Evolutionary conservation across 805 yeast species (phyloP).

Genomic region (Monosporozyma unispora): DNA sequence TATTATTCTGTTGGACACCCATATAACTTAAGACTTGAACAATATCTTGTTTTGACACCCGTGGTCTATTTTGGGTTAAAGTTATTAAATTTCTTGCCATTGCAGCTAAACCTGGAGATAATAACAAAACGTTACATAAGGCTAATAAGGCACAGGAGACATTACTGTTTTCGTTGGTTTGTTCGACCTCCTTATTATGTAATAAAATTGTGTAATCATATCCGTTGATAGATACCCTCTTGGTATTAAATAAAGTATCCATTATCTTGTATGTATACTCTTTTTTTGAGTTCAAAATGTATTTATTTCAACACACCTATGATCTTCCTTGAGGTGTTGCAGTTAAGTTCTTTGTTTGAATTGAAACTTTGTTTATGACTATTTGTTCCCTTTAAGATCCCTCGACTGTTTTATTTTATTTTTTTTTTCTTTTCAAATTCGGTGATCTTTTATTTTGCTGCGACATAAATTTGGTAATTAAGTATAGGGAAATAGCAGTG

Average conservation of each 20-base stretch:
- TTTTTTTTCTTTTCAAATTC: background rate
- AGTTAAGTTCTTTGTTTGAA: background rate
- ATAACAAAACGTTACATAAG: constrained; percentile 56
- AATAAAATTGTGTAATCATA: constrained; percentile 43
- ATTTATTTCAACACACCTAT: background rate
- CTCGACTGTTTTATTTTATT: background rate
- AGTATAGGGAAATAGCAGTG: background rate
- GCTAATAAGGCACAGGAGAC: constrained; percentile 78
- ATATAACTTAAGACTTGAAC: constrained; percentile 44
- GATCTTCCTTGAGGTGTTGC: background rate
- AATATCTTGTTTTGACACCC: constrained; percentile 34
- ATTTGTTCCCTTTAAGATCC: background rate
- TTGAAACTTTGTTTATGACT: background rate
- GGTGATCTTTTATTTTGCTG: background rate
- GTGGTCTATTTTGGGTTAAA: constrained; percentile 25
- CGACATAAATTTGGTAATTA: background rate
- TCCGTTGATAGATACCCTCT: constrained; percentile 30
- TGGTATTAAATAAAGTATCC: constrained; percentile 3
- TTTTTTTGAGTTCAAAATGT: background rate
- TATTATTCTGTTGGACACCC: constrained; percentile 28
- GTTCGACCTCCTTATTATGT: constrained; percentile 51
- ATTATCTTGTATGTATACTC: background rate
- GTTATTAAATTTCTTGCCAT: constrained; percentile 17
- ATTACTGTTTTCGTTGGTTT: background rate
- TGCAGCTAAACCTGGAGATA: constrained; percentile 32